A percentile compares a stretch with the other conserved stretches of the same genome.
Evolutionary conservation across 2,329 filamentous ascomycete genomes (phyloP).

Genomic region (Lachnellula occidentalis): DNA sequence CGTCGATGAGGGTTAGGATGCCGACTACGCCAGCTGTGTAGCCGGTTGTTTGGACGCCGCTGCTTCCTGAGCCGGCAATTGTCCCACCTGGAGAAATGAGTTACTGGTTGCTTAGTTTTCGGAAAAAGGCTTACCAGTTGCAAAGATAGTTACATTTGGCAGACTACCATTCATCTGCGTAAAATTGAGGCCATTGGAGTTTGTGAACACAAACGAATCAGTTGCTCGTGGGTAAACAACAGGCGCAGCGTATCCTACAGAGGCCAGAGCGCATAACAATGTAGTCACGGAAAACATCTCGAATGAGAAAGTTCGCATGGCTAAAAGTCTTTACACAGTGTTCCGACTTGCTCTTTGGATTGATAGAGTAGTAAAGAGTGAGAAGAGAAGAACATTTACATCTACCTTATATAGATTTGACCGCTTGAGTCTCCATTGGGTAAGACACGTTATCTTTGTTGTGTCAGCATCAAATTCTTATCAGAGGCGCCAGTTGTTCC

Average conservation of each 20-base stretch:
- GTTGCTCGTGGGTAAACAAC: conserved; percentile 12
- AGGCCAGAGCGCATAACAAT: conserved; percentile 6
- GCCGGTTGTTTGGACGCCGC: conserved; percentile 46
- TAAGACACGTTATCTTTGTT: neutral
- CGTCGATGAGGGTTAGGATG: conserved; percentile 41
- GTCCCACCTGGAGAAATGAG: conserved; percentile 46
- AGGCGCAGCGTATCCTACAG: conserved; percentile 15
- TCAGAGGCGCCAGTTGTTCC: neutral
- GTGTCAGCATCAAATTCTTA: conserved; percentile 1
- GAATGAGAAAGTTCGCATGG: neutral
- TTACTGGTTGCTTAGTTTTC: conserved; percentile 14
- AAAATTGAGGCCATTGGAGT: conserved; percentile 24
- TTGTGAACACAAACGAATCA: conserved; percentile 21
- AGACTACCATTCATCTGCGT: conserved; percentile 22
- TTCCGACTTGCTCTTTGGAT: too few species aligned
- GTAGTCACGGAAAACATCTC: conserved; percentile 1
- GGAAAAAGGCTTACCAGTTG: conserved; percentile 15
- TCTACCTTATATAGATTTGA: neutral
- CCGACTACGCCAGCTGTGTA: conserved; percentile 41
- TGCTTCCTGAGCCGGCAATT: conserved; percentile 48
- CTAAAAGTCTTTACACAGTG: too few species aligned
- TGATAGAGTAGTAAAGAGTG: neutral
- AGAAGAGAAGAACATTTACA: neutral
- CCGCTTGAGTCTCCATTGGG: neutral
- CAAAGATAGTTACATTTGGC: conserved; percentile 24